Evolutionary conservation across 2,329 filamentous ascomycete genomes (phyloP), one percentile per base, ranked within the genome.

Genomic region (Claviceps digitariae): DNA sequence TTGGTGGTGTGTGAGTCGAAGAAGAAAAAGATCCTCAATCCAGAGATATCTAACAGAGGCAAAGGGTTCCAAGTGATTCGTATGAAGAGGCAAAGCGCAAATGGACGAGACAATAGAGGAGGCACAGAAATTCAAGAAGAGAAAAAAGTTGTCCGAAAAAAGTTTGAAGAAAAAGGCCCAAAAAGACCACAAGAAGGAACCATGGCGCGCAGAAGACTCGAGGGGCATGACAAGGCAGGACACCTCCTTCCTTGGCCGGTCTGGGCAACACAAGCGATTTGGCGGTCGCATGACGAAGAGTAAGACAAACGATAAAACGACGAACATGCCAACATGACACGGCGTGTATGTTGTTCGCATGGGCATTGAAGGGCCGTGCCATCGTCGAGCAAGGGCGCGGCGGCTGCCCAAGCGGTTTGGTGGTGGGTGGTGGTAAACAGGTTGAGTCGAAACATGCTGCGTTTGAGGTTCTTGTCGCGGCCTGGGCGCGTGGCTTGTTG

Each of bases 391-490:
- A 38, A 29, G 38, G 48, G 4, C 13, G 21, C 23, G 8, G 40
- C 27, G 23, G 45, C 36, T 41, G 43, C 25, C 43, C 17, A 25
- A 25, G 13, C 4, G n/a, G n/a, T n/a, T n/a, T 23, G 25, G 25
- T 29, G 31, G 13, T 9, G 2, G 34, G 9, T 23, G 25, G 48
- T 34, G 53, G 50, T 52, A 36, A 45, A 41, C 21, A 38, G 15
- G 4, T 9, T 17, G 31, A 25, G 25, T 43, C 53, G 53, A 54
- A 52, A 54, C 53, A n/a, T 40, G 36, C 27, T 38, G 45, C 50
- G 53, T 54, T 54, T 54, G 53, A 52, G 47, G 23, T 25, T 21
- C n/a, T n/a, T n/a, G 52, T 15, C 15, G 9, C 44, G 50, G 23
- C 15, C 21, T 21, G 25, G 27, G 15, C 5, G 23, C 6, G n/a